phyloP scores from a whole-genome alignment of 176 grass and related monocot species.

The Areca catechu region DNA sequence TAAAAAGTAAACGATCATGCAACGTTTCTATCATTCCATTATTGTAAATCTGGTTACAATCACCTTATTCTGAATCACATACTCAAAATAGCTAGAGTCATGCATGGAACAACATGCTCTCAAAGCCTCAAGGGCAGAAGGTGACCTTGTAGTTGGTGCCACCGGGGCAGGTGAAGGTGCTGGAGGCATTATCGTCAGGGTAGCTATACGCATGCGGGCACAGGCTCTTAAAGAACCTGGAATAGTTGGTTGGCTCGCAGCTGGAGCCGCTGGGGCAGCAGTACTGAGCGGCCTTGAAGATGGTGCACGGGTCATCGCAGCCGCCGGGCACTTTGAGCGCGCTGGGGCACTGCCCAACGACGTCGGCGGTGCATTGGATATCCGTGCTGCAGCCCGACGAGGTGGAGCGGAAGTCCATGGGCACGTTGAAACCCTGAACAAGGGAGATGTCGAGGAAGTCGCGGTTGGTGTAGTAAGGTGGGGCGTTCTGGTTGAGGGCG shows the following conservation, averaged over 20 bases:
- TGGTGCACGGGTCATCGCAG: conserved; percentile 33
- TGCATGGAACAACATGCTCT: no score
- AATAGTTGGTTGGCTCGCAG: conserved; percentile 34
- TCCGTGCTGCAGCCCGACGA: conserved; percentile 7
- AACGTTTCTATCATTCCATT: no score
- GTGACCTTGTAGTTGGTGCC: conserved; percentile 35
- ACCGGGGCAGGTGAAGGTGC: conserved; percentile 30
- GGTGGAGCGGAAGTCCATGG: conserved; percentile 34
- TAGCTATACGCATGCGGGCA: conserved; percentile 46
- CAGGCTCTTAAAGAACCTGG: conserved; percentile 27
- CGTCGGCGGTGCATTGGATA: conserved; percentile 8
- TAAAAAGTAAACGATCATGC: no score
- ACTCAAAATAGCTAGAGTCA: no score
- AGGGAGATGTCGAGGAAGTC: conserved; percentile 53
- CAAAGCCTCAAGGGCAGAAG: conserved; percentile 34
- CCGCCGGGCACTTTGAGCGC: conserved; percentile 19
- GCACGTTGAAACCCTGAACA: conserved; percentile 59
- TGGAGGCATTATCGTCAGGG: conserved; percentile 22
- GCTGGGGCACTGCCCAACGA: conserved; percentile 28
- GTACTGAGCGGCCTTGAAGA: conserved; percentile 29
- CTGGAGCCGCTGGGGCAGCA: conserved; percentile 4
- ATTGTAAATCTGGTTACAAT: no score
- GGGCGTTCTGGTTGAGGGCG: conserved; percentile 16
- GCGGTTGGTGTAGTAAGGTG: background rate
- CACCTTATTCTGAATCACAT: no score